Percentiles rank a stretch among this genome's conserved stretches.
Conservation (phyloP, 352 stramenopile genomes). For the Globisporangium middletonii region DNA sequence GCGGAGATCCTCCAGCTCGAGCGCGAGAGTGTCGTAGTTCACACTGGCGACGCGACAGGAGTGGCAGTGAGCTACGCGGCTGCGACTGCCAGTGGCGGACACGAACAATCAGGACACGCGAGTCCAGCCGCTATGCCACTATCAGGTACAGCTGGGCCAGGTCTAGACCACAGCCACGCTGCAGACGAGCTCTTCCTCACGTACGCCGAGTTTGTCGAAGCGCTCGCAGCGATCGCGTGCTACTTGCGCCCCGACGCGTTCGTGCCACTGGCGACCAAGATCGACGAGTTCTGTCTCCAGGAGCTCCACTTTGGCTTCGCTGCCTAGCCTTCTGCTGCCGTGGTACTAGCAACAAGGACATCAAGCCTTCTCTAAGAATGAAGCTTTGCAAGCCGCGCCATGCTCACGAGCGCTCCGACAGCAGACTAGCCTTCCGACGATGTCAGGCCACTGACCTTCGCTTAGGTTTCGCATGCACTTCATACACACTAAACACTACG, state of each 20-base stretch:
- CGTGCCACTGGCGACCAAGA: slow-evolving; percentile 42
- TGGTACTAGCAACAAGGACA: no score
- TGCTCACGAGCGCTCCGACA: no score
- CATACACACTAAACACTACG: no score
- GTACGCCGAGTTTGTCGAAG: slow-evolving; percentile 54
- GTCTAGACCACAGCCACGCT: slow-evolving; percentile 8
- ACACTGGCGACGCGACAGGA: neutral
- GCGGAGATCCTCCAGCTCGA: slow-evolving; percentile 57
- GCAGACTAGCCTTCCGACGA: no score
- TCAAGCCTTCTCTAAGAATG: no score
- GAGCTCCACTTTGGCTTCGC: slow-evolving; percentile 14
- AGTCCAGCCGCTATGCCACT: neutral
- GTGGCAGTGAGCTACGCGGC: neutral
- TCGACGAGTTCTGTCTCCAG: slow-evolving; percentile 53
- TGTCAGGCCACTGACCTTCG: no score
- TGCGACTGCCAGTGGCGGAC: neutral
- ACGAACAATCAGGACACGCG: neutral
- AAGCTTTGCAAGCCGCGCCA: no score
- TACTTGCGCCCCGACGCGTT: slow-evolving; percentile 62
- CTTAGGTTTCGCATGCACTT: no score
- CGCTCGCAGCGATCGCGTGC: slow-evolving; percentile 44
- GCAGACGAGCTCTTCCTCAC: slow-evolving; percentile 36
- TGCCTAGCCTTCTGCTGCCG: neutral
- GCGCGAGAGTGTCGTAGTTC: slow-evolving; percentile 32
- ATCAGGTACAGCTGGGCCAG: neutral